Conservation (phyloP, 148 eudicot genomes). For the Simmondsia chinensis region DNA sequence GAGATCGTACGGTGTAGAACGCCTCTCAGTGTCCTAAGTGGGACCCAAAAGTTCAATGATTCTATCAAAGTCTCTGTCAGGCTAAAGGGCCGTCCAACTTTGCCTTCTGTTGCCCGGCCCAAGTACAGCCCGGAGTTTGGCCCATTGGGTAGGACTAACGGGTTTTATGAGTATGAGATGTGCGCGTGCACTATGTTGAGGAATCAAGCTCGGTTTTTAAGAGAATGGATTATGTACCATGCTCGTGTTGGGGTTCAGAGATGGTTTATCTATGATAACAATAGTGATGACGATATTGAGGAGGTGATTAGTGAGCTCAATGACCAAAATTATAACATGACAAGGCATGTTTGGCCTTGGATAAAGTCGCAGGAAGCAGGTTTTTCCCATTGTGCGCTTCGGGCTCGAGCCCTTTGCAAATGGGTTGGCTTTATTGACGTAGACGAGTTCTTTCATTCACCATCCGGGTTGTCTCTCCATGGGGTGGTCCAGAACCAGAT, state of each 20-base stretch:
- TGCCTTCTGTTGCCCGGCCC: constrained; percentile 33
- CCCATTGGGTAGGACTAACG: constrained; percentile 40
- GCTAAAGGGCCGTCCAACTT: constrained; percentile 1
- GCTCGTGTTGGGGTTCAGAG: constrained; percentile 80
- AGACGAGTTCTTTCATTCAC: constrained; percentile 81
- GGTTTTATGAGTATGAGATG: constrained; percentile 41
- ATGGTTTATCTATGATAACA: constrained; percentile 91
- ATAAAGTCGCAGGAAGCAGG: constrained; percentile 97
- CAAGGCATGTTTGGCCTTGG: constrained; percentile 91
- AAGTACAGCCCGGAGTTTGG: constrained; percentile 20
- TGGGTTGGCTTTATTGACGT: constrained; percentile 97
- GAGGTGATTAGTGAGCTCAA: constrained; percentile 49
- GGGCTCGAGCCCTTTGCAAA: constrained; percentile 55
- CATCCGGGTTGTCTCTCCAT: too few species aligned
- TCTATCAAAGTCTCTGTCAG: constrained; percentile 9
- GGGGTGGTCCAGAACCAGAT: too few species aligned
- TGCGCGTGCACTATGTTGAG: constrained; percentile 95
- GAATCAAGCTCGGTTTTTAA: constrained; percentile 78
- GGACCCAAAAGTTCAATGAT: neutral
- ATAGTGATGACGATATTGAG: constrained; percentile 64
- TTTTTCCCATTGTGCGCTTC: constrained; percentile 79
- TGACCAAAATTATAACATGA: constrained; percentile 43
- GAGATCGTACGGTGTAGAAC: constrained; percentile 49
- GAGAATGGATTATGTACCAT: constrained; percentile 84
- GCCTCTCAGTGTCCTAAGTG: constrained; percentile 27